phyloP scores from a whole-genome alignment of 768 basidiomycete genomes.

The Pulveroboletus sp. region DNA sequence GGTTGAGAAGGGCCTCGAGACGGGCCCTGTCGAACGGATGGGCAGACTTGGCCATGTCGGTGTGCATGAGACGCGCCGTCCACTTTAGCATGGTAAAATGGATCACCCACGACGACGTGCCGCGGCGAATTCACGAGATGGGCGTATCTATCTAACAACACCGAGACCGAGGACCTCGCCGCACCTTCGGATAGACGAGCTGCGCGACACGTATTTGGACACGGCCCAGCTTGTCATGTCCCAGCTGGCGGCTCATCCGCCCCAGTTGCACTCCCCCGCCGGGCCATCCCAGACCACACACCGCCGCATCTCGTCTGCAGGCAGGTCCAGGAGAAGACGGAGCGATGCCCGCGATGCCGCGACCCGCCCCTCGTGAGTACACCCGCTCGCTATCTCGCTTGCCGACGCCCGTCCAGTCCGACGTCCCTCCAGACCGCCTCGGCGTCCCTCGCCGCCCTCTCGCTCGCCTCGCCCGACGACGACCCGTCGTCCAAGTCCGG shows the following conservation, averaged over 20 bases:
- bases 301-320: slow-evolving; percentile 68
- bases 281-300: too few relatives aligned
- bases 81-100: too few relatives aligned
- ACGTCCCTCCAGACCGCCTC: slow-evolving; percentile 36
- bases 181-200: too few relatives aligned
- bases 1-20: slow-evolving; percentile 82
- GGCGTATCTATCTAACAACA: too few relatives aligned
- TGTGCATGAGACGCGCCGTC: too few relatives aligned
- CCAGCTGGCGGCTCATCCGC: too few relatives aligned
- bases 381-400: not conserved
- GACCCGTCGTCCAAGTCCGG: slow-evolving; percentile 36
- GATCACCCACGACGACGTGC: too few relatives aligned
- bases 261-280: too few relatives aligned
- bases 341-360: slow-evolving; percentile 83
- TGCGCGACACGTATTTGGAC: too few relatives aligned
- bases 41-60: slow-evolving; percentile 55
- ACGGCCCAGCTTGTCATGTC: not conserved
- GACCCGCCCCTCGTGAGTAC: slow-evolving; percentile 66
- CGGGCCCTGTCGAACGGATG: slow-evolving; percentile 85
- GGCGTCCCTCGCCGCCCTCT: slow-evolving; percentile 39
- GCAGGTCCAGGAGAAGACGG: slow-evolving; percentile 65
- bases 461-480: slow-evolving; percentile 40
- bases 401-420: slow-evolving; percentile 26
- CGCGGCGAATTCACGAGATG: too few relatives aligned
- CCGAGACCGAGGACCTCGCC: too few relatives aligned